A percentile compares a stretch with the other conserved stretches of the same genome.
Conservation (phyloP, 345 rosid genomes). For the Rhodamnia argentea region DNA sequence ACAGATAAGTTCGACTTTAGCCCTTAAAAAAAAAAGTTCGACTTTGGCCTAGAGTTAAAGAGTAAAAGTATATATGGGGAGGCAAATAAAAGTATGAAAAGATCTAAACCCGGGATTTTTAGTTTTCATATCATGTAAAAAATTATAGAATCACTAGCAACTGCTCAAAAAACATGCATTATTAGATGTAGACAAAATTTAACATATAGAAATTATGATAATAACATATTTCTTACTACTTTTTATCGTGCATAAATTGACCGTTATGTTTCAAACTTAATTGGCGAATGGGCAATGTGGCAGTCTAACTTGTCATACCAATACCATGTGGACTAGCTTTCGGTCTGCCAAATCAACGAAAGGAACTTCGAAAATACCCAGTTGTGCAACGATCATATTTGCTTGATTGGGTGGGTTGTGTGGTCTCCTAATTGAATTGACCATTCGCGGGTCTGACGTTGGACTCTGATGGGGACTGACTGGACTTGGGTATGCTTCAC, state of each 20-base stretch:
- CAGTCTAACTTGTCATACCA: background rate
- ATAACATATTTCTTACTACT: background rate
- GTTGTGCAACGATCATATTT: background rate
- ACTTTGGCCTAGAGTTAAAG: background rate
- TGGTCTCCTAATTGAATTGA: background rate
- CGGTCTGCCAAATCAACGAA: background rate
- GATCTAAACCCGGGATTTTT: background rate
- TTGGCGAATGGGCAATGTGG: background rate
- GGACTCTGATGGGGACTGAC: background rate
- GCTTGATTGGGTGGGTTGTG: background rate
- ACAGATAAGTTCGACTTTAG: background rate
- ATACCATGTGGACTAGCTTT: background rate
- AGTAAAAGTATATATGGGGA: background rate
- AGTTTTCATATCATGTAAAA: background rate
- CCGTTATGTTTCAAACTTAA: background rate
- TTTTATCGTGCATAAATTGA: background rate
- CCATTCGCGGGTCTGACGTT: background rate
- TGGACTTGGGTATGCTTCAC: background rate
- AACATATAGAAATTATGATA: background rate
- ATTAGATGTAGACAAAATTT: background rate
- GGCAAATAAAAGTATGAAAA: background rate
- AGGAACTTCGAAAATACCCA: background rate
- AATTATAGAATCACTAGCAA: background rate
- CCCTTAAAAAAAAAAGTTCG: no score
- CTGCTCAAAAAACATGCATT: accelerated